Base-by-base conservation (phyloP, 1,139 yeast genomes). In the Protomyces inouyei region DNA sequence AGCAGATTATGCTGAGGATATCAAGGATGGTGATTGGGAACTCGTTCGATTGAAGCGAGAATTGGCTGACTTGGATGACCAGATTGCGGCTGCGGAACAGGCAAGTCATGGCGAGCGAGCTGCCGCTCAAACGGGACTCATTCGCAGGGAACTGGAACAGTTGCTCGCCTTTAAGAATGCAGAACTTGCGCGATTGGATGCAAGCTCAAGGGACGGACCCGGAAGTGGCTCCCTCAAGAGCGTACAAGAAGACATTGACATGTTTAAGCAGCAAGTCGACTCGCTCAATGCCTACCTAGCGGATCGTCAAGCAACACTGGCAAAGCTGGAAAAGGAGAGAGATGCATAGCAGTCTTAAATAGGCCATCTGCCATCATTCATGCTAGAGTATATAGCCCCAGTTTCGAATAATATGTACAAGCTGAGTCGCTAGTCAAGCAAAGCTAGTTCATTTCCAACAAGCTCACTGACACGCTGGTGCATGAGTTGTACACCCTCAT, bases 21-120 rank as follows among this genome's bases (percentile, higher is more conserved):
- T 89, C 14, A 85, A 85, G 72, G 91, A 87, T 52, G 84, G 88
- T 8, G 93, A 79, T 68, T 81, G 97, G 96, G 97, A 91, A 75
- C 90, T 87, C 71, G 95, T 88, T 38, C 81, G 95, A 69, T 80
- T 91, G 69, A 85, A 86, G 76, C 83, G 95, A 70, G 93, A 90
- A 73, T 79, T 92, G 67, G 81, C 84, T 4, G 89, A 89, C 69
- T 76, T 90, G 65, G 96, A 90, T 69, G 77, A 78, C 6, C 81
- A 85, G 68, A 81, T 90, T 66, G 77, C 77, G 3, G 80, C 81
- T 67, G 86, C 88, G 0, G 86, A 86, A 71, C 74, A 76, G 23
- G 82, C 82, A 52, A 77, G 77, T 64, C 74, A 82, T 68, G 81
- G 79, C 32, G 57, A 78, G 72, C 69, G 78, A 75, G 71, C 78